Conservation (phyloP, 2,329 filamentous ascomycete species). For the Trichoderma asperellum region DNA sequence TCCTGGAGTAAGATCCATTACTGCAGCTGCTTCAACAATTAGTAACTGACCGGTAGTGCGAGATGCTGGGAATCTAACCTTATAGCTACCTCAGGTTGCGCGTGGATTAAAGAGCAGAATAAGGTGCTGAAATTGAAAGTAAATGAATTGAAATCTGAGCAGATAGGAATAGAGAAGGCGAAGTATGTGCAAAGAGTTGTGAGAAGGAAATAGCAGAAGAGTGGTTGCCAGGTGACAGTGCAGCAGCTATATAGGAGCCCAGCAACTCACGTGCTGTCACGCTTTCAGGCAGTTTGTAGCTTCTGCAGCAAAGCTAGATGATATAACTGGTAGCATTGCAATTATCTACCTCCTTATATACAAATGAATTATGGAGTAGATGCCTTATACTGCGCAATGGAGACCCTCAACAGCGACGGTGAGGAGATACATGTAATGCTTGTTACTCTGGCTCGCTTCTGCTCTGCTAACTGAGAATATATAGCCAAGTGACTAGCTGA, state of each 20-base stretch:
- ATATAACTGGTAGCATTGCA: neutral
- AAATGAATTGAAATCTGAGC: neutral
- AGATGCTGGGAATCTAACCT: neutral
- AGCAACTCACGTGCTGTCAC: slow-evolving; percentile 19
- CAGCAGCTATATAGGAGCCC: neutral
- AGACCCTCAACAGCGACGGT: neutral
- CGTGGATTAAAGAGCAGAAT: neutral
- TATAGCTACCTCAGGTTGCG: neutral
- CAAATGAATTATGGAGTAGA: neutral
- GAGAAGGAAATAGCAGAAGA: neutral
- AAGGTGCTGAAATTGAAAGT: neutral
- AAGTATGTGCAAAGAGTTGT: neutral
- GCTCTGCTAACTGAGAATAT: neutral
- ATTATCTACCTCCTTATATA: too few species aligned
- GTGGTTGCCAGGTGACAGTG: slow-evolving; percentile 17
- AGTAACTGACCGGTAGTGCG: neutral
- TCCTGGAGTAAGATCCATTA: slow-evolving; percentile 4
- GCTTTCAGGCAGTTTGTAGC: neutral
- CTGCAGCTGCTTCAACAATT: neutral
- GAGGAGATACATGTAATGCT: neutral
- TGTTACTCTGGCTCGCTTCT: neutral
- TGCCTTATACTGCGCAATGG: neutral
- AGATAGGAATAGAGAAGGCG: neutral
- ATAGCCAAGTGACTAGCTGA: neutral
- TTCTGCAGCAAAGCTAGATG: neutral